Evolutionary conservation across 2,329 filamentous ascomycete genomes (phyloP).

Genomic region (Ophiostoma ips): DNA sequence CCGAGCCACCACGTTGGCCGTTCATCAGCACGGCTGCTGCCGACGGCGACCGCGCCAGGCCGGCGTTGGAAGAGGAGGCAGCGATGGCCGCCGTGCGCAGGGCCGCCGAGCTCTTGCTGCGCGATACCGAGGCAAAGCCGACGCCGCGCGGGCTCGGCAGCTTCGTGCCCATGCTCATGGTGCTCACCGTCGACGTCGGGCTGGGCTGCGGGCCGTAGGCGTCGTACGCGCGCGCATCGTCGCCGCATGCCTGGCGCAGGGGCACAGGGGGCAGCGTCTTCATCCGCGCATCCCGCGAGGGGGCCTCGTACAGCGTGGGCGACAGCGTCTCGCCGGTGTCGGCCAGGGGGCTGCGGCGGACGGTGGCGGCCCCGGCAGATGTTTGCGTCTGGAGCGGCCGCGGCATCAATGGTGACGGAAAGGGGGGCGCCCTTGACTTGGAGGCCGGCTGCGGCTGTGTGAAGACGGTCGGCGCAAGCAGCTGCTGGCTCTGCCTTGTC

Average conservation of each 20-base stretch:
- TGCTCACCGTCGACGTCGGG: constrained; percentile 18
- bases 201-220: constrained; percentile 34
- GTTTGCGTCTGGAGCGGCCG: not conserved
- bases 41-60: not conserved
- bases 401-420: not conserved
- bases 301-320: constrained; percentile 12
- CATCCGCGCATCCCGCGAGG: constrained; percentile 20
- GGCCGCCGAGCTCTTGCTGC: constrained; percentile 11
- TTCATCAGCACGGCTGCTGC: not conserved
- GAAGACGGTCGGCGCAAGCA: not conserved
- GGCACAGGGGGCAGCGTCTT: constrained; percentile 27
- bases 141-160: constrained; percentile 28
- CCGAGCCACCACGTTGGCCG: not conserved
- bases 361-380: no score
- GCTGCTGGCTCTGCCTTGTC: not conserved
- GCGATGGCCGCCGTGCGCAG: not conserved
- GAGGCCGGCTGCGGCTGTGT: not conserved
- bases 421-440: no score
- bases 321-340: not conserved
- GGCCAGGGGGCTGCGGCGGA: constrained; percentile 12
- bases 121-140: constrained; percentile 24
- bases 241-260: not conserved
- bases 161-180: constrained; percentile 22
- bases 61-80: not conserved
- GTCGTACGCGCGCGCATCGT: constrained; percentile 9